phyloP scores from a whole-genome alignment of 2,329 filamentous ascomycete species.

The Aspergillus neotritici region DNA sequence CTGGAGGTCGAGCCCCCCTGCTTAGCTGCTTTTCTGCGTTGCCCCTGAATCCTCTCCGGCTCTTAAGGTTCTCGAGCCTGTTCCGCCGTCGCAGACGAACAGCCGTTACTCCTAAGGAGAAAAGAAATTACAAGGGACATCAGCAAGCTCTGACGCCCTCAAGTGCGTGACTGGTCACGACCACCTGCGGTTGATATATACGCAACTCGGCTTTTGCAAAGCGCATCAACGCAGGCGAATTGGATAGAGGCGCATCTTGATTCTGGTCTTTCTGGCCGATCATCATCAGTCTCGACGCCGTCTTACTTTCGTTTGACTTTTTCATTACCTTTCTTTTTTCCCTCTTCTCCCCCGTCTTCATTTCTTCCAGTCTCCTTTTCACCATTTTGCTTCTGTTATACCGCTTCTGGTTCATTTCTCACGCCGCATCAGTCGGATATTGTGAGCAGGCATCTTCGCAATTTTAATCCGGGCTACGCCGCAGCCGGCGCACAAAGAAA shows the following conservation, averaged over 20 bases:
- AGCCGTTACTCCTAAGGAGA: background rate
- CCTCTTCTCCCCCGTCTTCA: slow-evolving; percentile 8
- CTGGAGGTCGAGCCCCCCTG: slow-evolving; percentile 9
- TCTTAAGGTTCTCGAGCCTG: slow-evolving; percentile 10
- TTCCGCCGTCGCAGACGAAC: background rate
- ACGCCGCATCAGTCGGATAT: slow-evolving; percentile 33
- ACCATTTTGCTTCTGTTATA: slow-evolving; percentile 15
- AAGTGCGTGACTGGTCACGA: background rate
- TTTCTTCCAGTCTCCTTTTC: slow-evolving; percentile 17
- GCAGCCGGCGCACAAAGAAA: background rate
- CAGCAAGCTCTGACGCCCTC: slow-evolving; percentile 3
- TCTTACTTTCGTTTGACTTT: slow-evolving; percentile 4
- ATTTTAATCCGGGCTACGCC: slow-evolving; percentile 5
- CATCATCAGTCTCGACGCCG: slow-evolving; percentile 15
- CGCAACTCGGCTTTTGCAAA: slow-evolving; percentile 4
- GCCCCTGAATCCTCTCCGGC: slow-evolving; percentile 14
- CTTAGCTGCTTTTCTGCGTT: slow-evolving; percentile 7
- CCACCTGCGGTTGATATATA: background rate
- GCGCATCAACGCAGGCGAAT: background rate
- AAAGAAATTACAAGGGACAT: background rate
- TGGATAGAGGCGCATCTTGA: slow-evolving; percentile 1
- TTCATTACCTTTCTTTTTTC: slow-evolving; percentile 13
- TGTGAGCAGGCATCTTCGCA: slow-evolving; percentile 32
- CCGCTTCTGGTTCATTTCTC: slow-evolving; percentile 18
- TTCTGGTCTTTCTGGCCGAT: slow-evolving; percentile 16